Percentiles rank a stretch among this genome's conserved stretches.
Conservation (phyloP, 2,329 filamentous ascomycete genomes). For the Xylaria sp. region DNA sequence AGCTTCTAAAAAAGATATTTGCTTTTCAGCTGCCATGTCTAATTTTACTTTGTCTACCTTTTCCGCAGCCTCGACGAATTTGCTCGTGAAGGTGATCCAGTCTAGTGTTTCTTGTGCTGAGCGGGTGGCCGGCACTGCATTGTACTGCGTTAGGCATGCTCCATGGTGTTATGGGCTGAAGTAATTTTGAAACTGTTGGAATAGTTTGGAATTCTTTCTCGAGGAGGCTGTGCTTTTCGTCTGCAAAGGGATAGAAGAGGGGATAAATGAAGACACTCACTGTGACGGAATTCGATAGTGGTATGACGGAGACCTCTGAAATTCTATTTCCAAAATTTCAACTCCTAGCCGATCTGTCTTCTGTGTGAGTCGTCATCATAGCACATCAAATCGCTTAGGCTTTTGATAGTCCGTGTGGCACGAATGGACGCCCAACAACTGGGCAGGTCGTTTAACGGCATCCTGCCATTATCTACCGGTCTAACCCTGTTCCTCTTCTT, state of each 20-base stretch:
- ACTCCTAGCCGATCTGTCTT: background rate
- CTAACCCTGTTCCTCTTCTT: constrained; percentile 23
- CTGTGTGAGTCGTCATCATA: background rate
- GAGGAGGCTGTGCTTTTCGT: background rate
- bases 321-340: constrained; percentile 33
- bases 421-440: constrained; percentile 24
- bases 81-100: constrained; percentile 27
- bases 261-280: constrained; percentile 12
- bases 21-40: background rate
- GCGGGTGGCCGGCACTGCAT: constrained; percentile 25
- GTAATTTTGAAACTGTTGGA: too few relatives aligned
- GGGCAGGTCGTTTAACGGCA: background rate
- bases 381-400: constrained; percentile 21
- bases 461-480: background rate
- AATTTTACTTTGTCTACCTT: background rate
- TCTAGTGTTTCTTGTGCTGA: constrained; percentile 6
- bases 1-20: constrained; percentile 15
- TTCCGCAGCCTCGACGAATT: constrained; percentile 12
- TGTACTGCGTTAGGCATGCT: background rate
- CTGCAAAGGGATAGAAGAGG: background rate
- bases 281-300: constrained; percentile 37
- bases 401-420: background rate
- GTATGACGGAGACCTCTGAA: constrained; percentile 24
- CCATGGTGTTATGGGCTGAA: background rate
- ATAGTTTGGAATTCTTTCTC: background rate